Evolutionary conservation across 2,329 filamentous ascomycete species (phyloP), one percentile per base, ranked within the genome.

Genomic region (Fusarium pseudoanthophilum): DNA sequence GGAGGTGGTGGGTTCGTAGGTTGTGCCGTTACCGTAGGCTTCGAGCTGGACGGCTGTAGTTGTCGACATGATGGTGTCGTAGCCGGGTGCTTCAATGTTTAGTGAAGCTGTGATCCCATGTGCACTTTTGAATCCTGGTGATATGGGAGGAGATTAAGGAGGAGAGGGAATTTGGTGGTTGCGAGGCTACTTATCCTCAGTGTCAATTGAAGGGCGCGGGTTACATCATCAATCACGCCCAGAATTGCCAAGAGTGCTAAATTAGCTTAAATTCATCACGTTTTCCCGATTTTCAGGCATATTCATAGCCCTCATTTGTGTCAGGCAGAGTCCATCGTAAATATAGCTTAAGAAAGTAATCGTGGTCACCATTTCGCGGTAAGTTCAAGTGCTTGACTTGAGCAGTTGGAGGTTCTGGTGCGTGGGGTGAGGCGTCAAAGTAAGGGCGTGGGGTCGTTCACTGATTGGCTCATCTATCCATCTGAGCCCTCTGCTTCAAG

Each of bases 21-120:
- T 21, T 30, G 36, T 46, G 21, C 49, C 51, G 21, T 64, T 66
- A 28, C 70, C 70, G 8, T 73, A 40, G 4, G 60, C 69, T 57
- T 72, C 70, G 4, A 72, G 61, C 20, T 72, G 69, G 5, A 72
- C 46, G 21, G 70, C 65, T 10, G 70, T 72, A 2, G 70, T 72
- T 1, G 70, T 72, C 55, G 70, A 72, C 70, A 72, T 72, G 37
- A n/a, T 55, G 28, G 18, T 7, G 26, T 4, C 63, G 6, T 24
- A n/a, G 32, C 48, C 30, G 6, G 7, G 5, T 34, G 28, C 30
- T 30, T 26, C 26, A 26, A 26, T 26, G 4, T 4, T 4, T 26
- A 26, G 26, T 5, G 26, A 26, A 26, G 26, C 26, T 26, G 4
- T 26, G n/a, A 26, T 26, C 26, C 26, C 26, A 26, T 26, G 26